Percentiles rank a stretch among this genome's conserved stretches.
Conservation (phyloP, 2,329 filamentous ascomycete genomes). For the Fusarium beomiforme region DNA sequence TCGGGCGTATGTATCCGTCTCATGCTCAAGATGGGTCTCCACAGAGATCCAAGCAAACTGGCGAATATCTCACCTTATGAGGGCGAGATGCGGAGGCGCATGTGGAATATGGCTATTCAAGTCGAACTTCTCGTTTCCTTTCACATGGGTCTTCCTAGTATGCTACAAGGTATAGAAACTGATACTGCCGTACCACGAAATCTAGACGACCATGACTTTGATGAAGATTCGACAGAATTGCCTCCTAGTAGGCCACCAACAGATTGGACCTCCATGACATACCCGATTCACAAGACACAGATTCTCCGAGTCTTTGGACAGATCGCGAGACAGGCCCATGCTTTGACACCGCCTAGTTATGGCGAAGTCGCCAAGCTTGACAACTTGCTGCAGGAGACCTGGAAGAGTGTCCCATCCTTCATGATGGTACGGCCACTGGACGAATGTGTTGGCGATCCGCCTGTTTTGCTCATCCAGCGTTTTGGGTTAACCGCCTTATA, state of each 20-base stretch:
- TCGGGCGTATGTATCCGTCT: constrained; percentile 61
- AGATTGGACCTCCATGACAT: constrained; percentile 69
- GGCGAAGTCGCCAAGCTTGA: constrained; percentile 61
- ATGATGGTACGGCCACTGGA: constrained; percentile 60
- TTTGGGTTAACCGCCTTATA: constrained; percentile 63
- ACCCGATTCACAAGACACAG: constrained; percentile 62
- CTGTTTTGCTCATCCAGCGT: constrained; percentile 60
- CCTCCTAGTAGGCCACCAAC: constrained; percentile 65
- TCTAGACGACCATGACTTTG: constrained; percentile 72
- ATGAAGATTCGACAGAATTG: constrained; percentile 62
- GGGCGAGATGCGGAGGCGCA: constrained; percentile 63
- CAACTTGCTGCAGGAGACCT: constrained; percentile 55
- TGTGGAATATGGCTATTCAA: constrained; percentile 65
- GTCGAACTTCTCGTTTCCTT: constrained; percentile 73
- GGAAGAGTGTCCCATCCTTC: constrained; percentile 57
- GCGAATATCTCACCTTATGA: constrained; percentile 61
- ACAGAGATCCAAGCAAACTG: constrained; percentile 64
- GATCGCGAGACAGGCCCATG: constrained; percentile 61
- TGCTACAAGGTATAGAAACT: constrained; percentile 70
- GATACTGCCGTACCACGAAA: constrained; percentile 71
- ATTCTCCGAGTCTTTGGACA: constrained; percentile 60
- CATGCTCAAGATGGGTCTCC: constrained; percentile 68
- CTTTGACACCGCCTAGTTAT: constrained; percentile 59
- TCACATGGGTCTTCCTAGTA: constrained; percentile 73
- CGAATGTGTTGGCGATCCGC: constrained; percentile 59